A percentile compares a stretch with the other conserved stretches of the same genome.
These are phyloP conservation scores for Aulographum hederae DNA, from an alignment of 2,329 filamentous ascomycete genomes.

Conservation along the genomic window DNA sequence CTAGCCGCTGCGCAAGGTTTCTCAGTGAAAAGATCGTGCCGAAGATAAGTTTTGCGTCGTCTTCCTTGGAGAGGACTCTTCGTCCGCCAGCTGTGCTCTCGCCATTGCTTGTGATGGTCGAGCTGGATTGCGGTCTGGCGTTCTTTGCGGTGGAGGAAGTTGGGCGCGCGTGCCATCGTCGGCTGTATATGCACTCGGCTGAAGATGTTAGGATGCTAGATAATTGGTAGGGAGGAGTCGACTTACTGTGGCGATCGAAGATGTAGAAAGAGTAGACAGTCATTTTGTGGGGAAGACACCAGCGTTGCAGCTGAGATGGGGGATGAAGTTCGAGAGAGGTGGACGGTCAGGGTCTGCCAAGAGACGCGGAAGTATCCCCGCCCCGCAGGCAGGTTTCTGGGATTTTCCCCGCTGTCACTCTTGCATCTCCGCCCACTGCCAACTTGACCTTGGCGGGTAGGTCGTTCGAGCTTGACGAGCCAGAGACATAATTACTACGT, in stretches of 20 bases:
- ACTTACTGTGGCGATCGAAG: conserved; percentile 89
- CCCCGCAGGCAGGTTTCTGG: too few relatives aligned
- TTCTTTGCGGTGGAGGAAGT: conserved; percentile 25
- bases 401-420: too few relatives aligned
- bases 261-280: conserved; percentile 96
- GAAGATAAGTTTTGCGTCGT: conserved; percentile 95
- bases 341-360: too few relatives aligned
- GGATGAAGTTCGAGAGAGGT: too few relatives aligned
- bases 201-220: conserved; percentile 6
- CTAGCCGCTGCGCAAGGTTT: conserved; percentile 92
- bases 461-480: too few relatives aligned
- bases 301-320: too few relatives aligned
- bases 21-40: conserved; percentile 90
- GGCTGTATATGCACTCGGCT: conserved; percentile 97
- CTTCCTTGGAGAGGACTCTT: conserved; percentile 37
- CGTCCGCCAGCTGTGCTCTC: conserved; percentile 12
- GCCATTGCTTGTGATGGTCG: conserved; percentile 26
- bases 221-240: neutral
- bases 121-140: conserved; percentile 29
- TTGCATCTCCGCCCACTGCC: too few relatives aligned
- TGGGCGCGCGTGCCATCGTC: conserved; percentile 54
- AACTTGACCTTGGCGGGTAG: too few relatives aligned
- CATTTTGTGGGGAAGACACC: too few relatives aligned
- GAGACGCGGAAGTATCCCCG: too few relatives aligned
- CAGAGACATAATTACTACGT: too few relatives aligned